Evolutionary conservation across 2,329 filamentous ascomycete species (phyloP).

Genomic region (Pestalotiopsis sp.): DNA sequence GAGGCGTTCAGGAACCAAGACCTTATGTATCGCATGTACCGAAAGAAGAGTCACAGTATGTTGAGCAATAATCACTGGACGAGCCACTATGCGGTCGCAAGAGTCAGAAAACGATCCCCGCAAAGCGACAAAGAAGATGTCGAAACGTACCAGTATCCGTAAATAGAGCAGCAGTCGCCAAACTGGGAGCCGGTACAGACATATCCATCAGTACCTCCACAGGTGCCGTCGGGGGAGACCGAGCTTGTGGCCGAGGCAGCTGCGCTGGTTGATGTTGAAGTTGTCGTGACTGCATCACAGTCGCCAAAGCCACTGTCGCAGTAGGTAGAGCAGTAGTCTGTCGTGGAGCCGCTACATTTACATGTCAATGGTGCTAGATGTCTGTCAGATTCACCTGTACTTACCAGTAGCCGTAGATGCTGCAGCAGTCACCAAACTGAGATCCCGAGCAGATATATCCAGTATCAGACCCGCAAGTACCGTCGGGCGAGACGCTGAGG

Average conservation of each 20-base stretch:
- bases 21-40: background rate
- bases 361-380: background rate
- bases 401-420: slow-evolving; percentile 3
- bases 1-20: too few relatives aligned
- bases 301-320: background rate
- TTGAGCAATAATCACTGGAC: background rate
- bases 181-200: background rate
- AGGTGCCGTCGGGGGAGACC: background rate
- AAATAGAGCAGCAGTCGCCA: background rate
- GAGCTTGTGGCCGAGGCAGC: background rate
- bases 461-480: background rate
- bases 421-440: slow-evolving; percentile 4
- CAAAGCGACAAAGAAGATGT: background rate
- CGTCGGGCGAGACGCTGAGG: slow-evolving; percentile 1
- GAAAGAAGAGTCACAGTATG: background rate
- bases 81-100: background rate
- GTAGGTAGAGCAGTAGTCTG: background rate
- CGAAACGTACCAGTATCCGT: background rate
- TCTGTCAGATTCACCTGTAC: background rate
- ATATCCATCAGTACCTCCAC: background rate
- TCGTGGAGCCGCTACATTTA: background rate
- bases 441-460: background rate
- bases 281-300: background rate
- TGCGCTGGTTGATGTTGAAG: background rate
- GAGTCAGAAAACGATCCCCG: background rate